Conservation (phyloP, 106 monocot genomes). For the Acorus gramineus region DNA sequence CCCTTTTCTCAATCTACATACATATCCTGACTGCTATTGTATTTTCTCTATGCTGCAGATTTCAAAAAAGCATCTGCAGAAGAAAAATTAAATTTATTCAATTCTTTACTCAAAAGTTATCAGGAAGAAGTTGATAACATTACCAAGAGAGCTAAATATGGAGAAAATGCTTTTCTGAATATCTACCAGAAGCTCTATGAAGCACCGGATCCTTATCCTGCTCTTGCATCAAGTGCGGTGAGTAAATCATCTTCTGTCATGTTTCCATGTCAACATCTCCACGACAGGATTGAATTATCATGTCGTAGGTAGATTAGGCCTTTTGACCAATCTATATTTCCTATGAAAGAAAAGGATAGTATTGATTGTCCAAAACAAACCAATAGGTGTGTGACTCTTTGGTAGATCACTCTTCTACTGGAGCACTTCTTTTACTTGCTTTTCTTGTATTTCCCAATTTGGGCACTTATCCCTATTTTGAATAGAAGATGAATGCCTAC, state of each 20-base stretch:
- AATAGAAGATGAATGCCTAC: too few relatives aligned
- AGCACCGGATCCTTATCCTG: constrained; percentile 97
- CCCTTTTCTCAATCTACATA: neutral
- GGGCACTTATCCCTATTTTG: too few relatives aligned
- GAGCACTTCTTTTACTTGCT: too few relatives aligned
- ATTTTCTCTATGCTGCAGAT: constrained; percentile 33
- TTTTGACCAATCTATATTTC: too few relatives aligned
- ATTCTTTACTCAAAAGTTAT: constrained; percentile 83
- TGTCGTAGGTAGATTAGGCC: too few relatives aligned
- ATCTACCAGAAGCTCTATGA: constrained; percentile 99
- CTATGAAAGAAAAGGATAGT: too few relatives aligned
- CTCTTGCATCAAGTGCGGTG: constrained; percentile 81
- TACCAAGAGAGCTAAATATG: constrained; percentile 97
- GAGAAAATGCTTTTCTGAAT: constrained; percentile 98
- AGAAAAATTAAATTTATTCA: constrained; percentile 84
- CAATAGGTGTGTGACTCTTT: too few relatives aligned
- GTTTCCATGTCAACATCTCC: too few relatives aligned
- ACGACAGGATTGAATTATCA: too few relatives aligned
- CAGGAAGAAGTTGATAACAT: constrained; percentile 99
- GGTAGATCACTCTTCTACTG: too few relatives aligned
- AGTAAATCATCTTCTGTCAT: constrained; percentile 16
- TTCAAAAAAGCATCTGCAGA: constrained; percentile 93
- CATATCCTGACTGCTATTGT: neutral
- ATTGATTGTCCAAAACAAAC: too few relatives aligned
- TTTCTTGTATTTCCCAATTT: too few relatives aligned